A percentile compares a stretch with the other conserved stretches of the same genome.
Evolutionary conservation across 257 asterid species (phyloP).

Genomic region (Rauvolfia tetraphylla): DNA sequence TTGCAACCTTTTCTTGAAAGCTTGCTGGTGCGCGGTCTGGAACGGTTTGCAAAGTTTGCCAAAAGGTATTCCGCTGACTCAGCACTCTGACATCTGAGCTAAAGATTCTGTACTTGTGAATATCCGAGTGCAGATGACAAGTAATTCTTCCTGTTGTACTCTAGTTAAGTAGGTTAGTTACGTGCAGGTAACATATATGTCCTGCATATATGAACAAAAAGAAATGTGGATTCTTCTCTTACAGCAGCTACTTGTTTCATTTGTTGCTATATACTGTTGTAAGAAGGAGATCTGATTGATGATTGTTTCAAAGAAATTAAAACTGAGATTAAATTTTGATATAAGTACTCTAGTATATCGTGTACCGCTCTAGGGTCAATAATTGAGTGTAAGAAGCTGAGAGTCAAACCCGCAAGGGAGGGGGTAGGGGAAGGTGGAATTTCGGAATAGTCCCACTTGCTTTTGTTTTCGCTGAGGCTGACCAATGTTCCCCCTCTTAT

Average conservation of each 20-base stretch:
- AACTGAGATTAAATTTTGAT: background rate
- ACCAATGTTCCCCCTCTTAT: no score
- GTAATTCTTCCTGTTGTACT: background rate
- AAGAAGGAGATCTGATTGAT: background rate
- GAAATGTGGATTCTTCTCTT: background rate
- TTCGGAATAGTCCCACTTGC: no score
- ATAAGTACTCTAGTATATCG: background rate
- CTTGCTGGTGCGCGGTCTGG: slow-evolving; percentile 65
- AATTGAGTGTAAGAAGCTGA: no score
- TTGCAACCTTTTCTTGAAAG: slow-evolving; percentile 71
- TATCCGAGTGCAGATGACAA: background rate
- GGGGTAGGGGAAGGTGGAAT: no score
- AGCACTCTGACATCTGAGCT: slow-evolving; percentile 25
- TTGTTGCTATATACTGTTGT: background rate
- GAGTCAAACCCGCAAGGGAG: no score
- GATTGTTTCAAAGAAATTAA: background rate
- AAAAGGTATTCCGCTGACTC: slow-evolving; percentile 47
- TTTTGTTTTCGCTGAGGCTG: no score
- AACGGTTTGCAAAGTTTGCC: slow-evolving; percentile 56
- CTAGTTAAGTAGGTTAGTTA: background rate
- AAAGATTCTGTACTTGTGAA: background rate
- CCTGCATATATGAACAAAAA: background rate
- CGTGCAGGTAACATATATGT: background rate
- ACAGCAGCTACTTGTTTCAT: background rate
- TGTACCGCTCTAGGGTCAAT: background rate